Conservation (phyloP, 1,284 basidiomycete genomes). For the Meira nashicola region DNA sequence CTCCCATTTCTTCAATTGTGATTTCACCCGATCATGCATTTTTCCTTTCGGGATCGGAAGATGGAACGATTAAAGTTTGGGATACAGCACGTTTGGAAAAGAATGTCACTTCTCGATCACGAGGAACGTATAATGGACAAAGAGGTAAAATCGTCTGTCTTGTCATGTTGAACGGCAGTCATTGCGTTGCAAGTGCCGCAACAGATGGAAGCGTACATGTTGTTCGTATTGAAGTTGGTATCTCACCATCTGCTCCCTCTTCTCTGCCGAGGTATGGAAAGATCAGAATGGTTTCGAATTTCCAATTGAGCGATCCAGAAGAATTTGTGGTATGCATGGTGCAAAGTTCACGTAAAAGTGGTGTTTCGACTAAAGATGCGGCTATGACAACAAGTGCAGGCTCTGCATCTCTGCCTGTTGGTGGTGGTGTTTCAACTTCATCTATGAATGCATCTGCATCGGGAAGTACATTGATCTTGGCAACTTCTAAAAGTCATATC, state of each 20-base stretch:
- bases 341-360: slow-evolving; percentile 20
- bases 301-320: slow-evolving; percentile 44
- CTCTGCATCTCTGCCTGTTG: not conserved
- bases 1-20: slow-evolving; percentile 67
- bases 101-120: slow-evolving; percentile 60
- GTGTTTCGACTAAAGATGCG: not conserved
- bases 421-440: not conserved
- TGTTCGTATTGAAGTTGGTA: slow-evolving; percentile 51
- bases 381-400: not conserved
- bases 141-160: slow-evolving; percentile 51
- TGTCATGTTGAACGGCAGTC: slow-evolving; percentile 51
- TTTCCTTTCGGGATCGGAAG: slow-evolving; percentile 82
- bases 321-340: slow-evolving; percentile 51
- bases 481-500: slow-evolving; percentile 74
- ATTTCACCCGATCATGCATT: slow-evolving; percentile 91
- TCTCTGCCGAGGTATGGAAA: slow-evolving; percentile 54
- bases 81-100: slow-evolving; percentile 73
- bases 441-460: slow-evolving; percentile 9
- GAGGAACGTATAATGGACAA: slow-evolving; percentile 53
- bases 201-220: slow-evolving; percentile 54
- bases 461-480: slow-evolving; percentile 62
- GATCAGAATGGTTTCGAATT: slow-evolving; percentile 52
- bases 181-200: slow-evolving; percentile 54
- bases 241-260: slow-evolving; percentile 22
- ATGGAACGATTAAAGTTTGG: slow-evolving; percentile 71